These are phyloP conservation scores for Boletus rufocinnamomeus DNA, from an alignment of 768 basidiomycete species.

Conservation along the genomic window DNA sequence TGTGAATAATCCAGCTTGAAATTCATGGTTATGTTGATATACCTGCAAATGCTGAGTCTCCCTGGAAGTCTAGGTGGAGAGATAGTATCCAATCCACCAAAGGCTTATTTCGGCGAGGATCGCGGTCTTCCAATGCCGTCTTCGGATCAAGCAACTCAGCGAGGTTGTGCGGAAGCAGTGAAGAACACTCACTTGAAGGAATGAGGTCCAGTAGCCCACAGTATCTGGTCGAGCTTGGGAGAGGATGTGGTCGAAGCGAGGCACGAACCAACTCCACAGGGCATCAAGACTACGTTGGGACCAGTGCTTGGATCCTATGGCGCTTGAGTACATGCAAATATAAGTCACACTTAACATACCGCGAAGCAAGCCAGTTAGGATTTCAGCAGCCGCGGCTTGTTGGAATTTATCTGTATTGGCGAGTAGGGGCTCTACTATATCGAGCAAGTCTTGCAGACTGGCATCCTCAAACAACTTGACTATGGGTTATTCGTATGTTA, in stretches of 20 bases:
- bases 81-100: conserved; percentile 77
- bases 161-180: background rate
- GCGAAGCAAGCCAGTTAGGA: conserved; percentile 72
- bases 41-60: conserved; percentile 89
- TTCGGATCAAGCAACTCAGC: conserved; percentile 25
- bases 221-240: conserved; percentile 86
- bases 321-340: conserved; percentile 9
- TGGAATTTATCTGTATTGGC: conserved; percentile 77
- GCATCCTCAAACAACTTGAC: conserved; percentile 66
- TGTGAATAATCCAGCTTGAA: conserved; percentile 8
- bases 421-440: conserved; percentile 60
- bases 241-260: conserved; percentile 63
- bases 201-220: conserved; percentile 68
- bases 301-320: conserved; percentile 85
- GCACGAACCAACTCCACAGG: conserved; percentile 74
- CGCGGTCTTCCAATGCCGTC: conserved; percentile 63
- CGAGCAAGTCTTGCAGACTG: conserved; percentile 53
- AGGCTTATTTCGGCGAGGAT: conserved; percentile 75
- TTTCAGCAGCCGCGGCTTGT: conserved; percentile 77
- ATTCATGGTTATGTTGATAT: conserved; percentile 29
- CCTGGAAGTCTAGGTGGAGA: conserved; percentile 77
- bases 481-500: conserved; percentile 32
- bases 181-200: conserved; percentile 43
- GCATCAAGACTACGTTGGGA: conserved; percentile 47
- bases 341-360: conserved; percentile 45